phyloP scores from a whole-genome alignment of 768 basidiomycete species.

The Auriscalpium vulgare region DNA sequence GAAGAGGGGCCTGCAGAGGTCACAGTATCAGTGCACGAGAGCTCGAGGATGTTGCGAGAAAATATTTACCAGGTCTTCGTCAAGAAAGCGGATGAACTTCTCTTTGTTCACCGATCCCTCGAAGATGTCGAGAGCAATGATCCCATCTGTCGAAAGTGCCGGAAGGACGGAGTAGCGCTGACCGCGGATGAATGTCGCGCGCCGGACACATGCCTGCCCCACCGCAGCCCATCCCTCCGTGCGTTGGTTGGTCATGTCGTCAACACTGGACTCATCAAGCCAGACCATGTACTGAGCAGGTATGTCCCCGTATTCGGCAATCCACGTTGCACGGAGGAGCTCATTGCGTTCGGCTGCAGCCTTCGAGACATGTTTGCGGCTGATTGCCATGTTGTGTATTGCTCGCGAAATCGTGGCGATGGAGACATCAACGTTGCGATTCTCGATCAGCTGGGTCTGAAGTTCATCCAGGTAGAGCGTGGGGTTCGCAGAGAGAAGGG shows the following conservation, averaged over 20 bases:
- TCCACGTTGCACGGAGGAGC: slow-evolving; percentile 18
- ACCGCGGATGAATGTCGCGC: slow-evolving; percentile 8
- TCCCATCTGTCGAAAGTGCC: slow-evolving; percentile 7
- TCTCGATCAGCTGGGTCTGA: slow-evolving; percentile 7
- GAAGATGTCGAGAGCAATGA: slow-evolving; percentile 15
- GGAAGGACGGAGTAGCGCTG: slow-evolving; percentile 13
- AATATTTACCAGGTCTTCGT: slow-evolving; percentile 14
- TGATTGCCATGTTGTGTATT: slow-evolving; percentile 16
- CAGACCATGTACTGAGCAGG: slow-evolving; percentile 4
- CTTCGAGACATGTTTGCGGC: slow-evolving; percentile 20
- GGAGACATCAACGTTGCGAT: slow-evolving; percentile 20
- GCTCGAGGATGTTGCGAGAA: background rate
- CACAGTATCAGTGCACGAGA: background rate
- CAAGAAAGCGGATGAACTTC: slow-evolving; percentile 23
- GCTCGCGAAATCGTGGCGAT: slow-evolving; percentile 23
- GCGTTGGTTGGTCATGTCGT: slow-evolving; percentile 8
- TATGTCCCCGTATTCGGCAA: slow-evolving; percentile 16
- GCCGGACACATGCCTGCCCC: slow-evolving; percentile 8
- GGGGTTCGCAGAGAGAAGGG: too few relatives aligned
- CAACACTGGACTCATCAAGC: slow-evolving; percentile 14
- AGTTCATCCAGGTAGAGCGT: too few relatives aligned
- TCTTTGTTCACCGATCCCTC: slow-evolving; percentile 27
- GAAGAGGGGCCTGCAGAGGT: slow-evolving; percentile 15
- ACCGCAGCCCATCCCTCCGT: slow-evolving; percentile 5
- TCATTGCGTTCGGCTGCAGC: slow-evolving; percentile 25